Base-by-base conservation (phyloP, 441 rosid genomes). In the Gossypium davidsonii region DNA sequence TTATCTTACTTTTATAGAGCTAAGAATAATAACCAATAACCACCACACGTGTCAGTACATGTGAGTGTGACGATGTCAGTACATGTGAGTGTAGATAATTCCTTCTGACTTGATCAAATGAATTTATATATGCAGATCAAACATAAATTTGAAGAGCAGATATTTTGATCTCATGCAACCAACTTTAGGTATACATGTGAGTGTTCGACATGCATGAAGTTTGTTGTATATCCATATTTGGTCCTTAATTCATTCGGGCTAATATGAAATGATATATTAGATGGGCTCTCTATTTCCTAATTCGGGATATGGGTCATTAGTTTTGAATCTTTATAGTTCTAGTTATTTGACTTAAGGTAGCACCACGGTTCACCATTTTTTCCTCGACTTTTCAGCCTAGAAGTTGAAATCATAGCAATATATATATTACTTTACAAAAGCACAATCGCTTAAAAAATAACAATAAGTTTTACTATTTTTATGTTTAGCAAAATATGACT, bases 81-180 rank as follows among this genome's bases (percentile, higher is more conserved):
- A 55, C 59, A 9, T 55, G 28, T 55, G 10, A 2, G 59, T 55
- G 28, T 56, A 56, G n/a, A 56, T 56, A 9, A 21, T 57, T 57
- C 61, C 61, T 11, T 57, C 61, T 10, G 60, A 57, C 31, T 10
- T 28, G 42, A 17, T 59, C 1, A 15, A 59, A 26, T 59, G 39
- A 21, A 42, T 53, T 69, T 7, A 52, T 28, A 51, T 69, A 51
- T 69, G 46, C 49, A 55, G 62, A 59, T 37, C 31, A 42, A 57
- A 57, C n/a, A 57, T 71, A 21, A 56, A 57, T 11, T 42, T 6
- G 39, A 57, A 49, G 15, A 9, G 55, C 56, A 37, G 5, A 28
- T 21, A 21, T 4, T 39, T 48, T 67, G 67, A 63, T 63, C 12
- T 17, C 49, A 37, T 63, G 74, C 66, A 56, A 37, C 55, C 74